Percentiles rank a stretch among this genome's conserved stretches.
Evolutionary conservation across 2,329 filamentous ascomycete genomes (phyloP).

Genomic region (Pseudopyrenochaeta lycopersici): DNA sequence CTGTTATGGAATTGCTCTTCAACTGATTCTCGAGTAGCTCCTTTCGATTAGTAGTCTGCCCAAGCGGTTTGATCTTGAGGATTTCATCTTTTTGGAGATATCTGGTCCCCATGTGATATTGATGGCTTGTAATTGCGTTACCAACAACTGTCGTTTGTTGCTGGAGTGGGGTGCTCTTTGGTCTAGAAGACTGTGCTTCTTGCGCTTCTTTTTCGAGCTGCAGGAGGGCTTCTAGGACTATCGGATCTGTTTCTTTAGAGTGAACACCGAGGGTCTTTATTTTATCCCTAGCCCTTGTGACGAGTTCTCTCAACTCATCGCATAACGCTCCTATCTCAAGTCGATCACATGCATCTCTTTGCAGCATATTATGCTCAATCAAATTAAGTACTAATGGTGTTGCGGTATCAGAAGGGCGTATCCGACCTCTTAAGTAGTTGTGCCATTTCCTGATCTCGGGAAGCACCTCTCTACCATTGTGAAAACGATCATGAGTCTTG

Average conservation of each 20-base stretch:
- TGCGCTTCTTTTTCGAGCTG: slow-evolving; percentile 12
- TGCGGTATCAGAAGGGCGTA: slow-evolving; percentile 14
- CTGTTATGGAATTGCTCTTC: neutral
- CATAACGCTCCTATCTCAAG: slow-evolving; percentile 4
- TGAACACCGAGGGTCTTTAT: neutral
- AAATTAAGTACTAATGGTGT: slow-evolving; percentile 17
- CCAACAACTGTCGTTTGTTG: neutral
- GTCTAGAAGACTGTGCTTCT: neutral
- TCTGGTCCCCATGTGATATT: slow-evolving; percentile 2
- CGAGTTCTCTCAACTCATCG: slow-evolving; percentile 2
- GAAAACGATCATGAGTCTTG: slow-evolving; percentile 11
- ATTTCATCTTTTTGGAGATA: neutral
- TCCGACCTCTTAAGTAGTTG: slow-evolving; percentile 10
- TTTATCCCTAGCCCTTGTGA: neutral
- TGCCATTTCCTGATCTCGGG: slow-evolving; percentile 20
- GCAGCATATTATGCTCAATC: slow-evolving; percentile 19
- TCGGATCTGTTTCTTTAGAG: slow-evolving; percentile 2
- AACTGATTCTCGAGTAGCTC: neutral
- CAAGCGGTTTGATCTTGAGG: slow-evolving; percentile 2
- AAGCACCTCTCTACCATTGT: slow-evolving; percentile 15
- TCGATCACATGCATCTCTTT: slow-evolving; percentile 1
- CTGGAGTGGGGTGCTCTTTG: neutral
- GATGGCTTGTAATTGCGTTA: neutral
- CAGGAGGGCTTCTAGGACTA: slow-evolving; percentile 5
- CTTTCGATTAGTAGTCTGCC: neutral